phyloP scores from a whole-genome alignment of 2,329 filamentous ascomycete species.

The Exophiala alcalophila region DNA sequence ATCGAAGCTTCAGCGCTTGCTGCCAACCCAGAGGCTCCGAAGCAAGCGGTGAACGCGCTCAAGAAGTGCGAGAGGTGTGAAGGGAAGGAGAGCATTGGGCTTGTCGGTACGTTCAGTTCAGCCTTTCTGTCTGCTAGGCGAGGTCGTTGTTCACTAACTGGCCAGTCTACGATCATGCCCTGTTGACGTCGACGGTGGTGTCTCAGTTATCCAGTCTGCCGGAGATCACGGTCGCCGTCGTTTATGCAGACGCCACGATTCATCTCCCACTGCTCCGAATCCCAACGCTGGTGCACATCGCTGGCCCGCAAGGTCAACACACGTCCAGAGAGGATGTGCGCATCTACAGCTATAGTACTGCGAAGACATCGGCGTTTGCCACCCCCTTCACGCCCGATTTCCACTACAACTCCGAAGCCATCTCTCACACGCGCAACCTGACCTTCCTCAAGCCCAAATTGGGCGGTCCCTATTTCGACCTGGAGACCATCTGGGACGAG shows the following conservation, averaged over 20 bases:
- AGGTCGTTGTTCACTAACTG: constrained; percentile 23
- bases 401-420: too few relatives aligned
- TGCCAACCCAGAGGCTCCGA: neutral
- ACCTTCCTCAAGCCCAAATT: constrained; percentile 15
- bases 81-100: constrained; percentile 29
- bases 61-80: constrained; percentile 32
- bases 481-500: constrained; percentile 75
- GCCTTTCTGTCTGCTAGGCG: constrained; percentile 7
- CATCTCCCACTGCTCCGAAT: constrained; percentile 35
- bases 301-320: constrained; percentile 37
- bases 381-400: too few relatives aligned
- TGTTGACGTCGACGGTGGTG: too few relatives aligned
- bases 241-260: constrained; percentile 35
- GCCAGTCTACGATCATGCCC: too few relatives aligned
- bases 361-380: too few relatives aligned
- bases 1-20: constrained; percentile 37
- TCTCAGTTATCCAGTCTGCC: too few relatives aligned
- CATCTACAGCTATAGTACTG: too few relatives aligned
- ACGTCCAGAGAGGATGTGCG: constrained; percentile 49
- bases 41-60: constrained; percentile 27
- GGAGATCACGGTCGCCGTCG: constrained; percentile 35
- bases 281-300: constrained; percentile 9
- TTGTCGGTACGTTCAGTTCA: constrained; percentile 34
- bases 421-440: too few relatives aligned
- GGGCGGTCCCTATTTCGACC: constrained; percentile 43